Percentiles rank a stretch among this genome's conserved stretches.
Conservation (phyloP, 2,329 filamentous ascomycete genomes). For the Drechslerella coelobrocha region DNA sequence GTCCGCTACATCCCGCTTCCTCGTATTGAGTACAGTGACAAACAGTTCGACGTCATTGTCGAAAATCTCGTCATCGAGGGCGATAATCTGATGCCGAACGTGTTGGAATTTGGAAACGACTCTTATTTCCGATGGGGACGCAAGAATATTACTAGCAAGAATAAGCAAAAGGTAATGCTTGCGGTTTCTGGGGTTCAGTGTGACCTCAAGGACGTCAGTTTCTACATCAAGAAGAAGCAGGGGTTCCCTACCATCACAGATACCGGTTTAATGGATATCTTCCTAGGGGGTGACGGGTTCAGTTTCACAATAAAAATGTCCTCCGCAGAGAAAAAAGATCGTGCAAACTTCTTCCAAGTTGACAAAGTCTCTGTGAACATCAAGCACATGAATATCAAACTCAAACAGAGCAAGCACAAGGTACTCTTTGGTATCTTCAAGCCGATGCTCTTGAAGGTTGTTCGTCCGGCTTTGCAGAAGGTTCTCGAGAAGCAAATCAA, state of each 20-base stretch:
- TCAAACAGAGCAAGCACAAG: constrained; percentile 96
- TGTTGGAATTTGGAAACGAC: constrained; percentile 84
- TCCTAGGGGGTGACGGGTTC: constrained; percentile 84
- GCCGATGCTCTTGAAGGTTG: constrained; percentile 80
- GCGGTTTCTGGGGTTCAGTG: constrained; percentile 89
- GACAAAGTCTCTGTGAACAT: constrained; percentile 85
- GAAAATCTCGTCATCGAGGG: constrained; percentile 96
- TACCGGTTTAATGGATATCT: constrained; percentile 84
- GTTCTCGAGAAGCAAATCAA: constrained; percentile 87
- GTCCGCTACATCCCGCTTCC: constrained; percentile 90
- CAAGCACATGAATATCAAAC: constrained; percentile 81
- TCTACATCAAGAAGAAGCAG: constrained; percentile 92
- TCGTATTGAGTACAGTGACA: constrained; percentile 89
- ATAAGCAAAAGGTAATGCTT: constrained; percentile 83
- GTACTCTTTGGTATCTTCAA: constrained; percentile 84
- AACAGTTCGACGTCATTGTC: constrained; percentile 81
- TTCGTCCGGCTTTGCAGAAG: constrained; percentile 85
- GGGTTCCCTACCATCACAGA: constrained; percentile 90
- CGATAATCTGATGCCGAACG: constrained; percentile 94
- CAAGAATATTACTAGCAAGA: constrained; percentile 81
- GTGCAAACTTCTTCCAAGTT: constrained; percentile 89
- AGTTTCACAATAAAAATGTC: constrained; percentile 90
- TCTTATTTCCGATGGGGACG: constrained; percentile 96
- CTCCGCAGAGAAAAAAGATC: constrained; percentile 76
- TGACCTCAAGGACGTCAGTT: constrained; percentile 85